Conservation (phyloP, 805 yeast species). For the Candida xyloterini region DNA sequence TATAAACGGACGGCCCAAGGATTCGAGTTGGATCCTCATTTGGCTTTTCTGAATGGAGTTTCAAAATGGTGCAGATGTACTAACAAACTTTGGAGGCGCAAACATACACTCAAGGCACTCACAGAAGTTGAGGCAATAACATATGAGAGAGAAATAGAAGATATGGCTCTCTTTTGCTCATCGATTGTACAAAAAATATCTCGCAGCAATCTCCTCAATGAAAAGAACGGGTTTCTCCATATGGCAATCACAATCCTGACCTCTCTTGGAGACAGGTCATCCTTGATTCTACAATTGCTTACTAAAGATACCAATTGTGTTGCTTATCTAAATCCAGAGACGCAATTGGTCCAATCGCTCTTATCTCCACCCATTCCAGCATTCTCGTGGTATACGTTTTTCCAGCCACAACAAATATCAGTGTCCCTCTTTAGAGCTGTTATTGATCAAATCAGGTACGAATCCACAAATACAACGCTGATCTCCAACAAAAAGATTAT, state of each 20-base stretch:
- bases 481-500: conserved; percentile 1
- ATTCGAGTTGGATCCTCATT: conserved; percentile 39
- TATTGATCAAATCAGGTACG: conserved; percentile 1
- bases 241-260: conserved; percentile 9
- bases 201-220: conserved; percentile 13
- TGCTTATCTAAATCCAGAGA: neutral
- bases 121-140: neutral
- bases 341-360: conserved; percentile 1
- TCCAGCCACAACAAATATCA: conserved; percentile 3
- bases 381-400: conserved; percentile 4
- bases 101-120: conserved; percentile 8
- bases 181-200: conserved; percentile 20
- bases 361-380: neutral
- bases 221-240: conserved; percentile 14
- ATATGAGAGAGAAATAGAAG: conserved; percentile 14
- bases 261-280: neutral
- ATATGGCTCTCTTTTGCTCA: conserved; percentile 20
- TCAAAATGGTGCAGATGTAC: conserved; percentile 38
- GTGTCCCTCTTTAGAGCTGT: conserved; percentile 2
- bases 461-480: neutral
- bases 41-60: conserved; percentile 50
- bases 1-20: conserved; percentile 22
- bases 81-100: conserved; percentile 18
- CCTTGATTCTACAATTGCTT: neutral
- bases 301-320: neutral